Evolutionary conservation across 2,329 filamentous ascomycete species (phyloP), one percentile per base, ranked within the genome.

Genomic region (Diaporthe vaccinii): DNA sequence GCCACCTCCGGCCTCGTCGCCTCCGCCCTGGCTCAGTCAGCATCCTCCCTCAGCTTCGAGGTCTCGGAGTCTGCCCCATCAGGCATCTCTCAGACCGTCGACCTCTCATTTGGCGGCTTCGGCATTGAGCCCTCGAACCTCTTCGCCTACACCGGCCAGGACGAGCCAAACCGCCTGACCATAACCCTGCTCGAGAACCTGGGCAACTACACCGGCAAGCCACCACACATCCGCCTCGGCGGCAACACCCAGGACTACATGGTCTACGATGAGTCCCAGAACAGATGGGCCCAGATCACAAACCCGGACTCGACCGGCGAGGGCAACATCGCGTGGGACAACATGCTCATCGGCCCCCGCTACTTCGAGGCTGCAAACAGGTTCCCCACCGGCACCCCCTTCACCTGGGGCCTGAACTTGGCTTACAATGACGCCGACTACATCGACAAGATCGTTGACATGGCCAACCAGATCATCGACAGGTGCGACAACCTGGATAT

Each of bases 91-190:
- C 51, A 57, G 44, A 51, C 46, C 39, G 72, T 88, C 74, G 81
- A 84, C 78, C 83, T 84, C 12, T 86, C 85, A 1, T 88, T 85
- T 78, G 87, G 86, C 14, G 87, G 87, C 74, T 87, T 89, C 75
- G 87, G 87, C 59, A 88, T 89, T 76, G 87, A 89, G 81, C 85
- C 87, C 36, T 88, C 86, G 28, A 88, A 89, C 76, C 82, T 89
- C 10, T 89, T 86, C 80, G 87, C 87, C 69, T 89, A 87, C 79
- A 87, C 86, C 17, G 87, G 87, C 73, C 79, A 79, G 46, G 82
- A 82, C 28, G 74, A 80, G 8, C 77, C 85, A 25, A 89, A 89
- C 78, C 59, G 80, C 14, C 79, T 89, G 41, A 85, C 86, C 22
- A 78, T 87, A n/a, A 86, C 87, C 76, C 82, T 89, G 39, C 79